Evolutionary conservation across 371 early-diverging fungal genomes (phyloP).

Genomic region (Thermomucor indicae-seudaticae): DNA sequence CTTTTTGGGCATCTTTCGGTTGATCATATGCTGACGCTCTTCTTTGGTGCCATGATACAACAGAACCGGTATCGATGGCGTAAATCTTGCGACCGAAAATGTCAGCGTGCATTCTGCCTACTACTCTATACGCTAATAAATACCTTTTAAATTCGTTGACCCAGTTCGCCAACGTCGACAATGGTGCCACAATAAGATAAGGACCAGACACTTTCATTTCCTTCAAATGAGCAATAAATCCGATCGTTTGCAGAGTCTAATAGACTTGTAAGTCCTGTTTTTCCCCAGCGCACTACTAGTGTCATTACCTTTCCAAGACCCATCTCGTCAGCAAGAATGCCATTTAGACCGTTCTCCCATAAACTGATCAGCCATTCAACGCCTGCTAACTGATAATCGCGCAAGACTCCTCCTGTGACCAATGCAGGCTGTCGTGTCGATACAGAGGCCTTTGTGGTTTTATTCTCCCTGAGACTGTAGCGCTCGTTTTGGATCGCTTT

Average conservation of each 20-base stretch:
- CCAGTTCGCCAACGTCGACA: conserved; percentile 98
- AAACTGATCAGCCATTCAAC: conserved; percentile 98
- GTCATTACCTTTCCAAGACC: conserved; percentile 82
- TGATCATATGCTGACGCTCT: conserved; percentile 74
- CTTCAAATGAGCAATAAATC: conserved; percentile 82
- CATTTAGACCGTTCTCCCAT: conserved; percentile 97
- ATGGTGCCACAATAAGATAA: conserved; percentile 93
- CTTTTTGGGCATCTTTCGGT: conserved; percentile 59
- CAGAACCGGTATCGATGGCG: conserved; percentile 85
- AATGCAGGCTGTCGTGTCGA: conserved; percentile 73
- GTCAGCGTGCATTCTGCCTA: neutral
- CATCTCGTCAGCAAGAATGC: conserved; percentile 99
- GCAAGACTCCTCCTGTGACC: conserved; percentile 81
- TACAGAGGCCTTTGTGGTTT: conserved; percentile 27
- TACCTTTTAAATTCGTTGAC: conserved; percentile 89
- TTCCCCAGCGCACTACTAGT: neutral
- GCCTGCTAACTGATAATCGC: conserved; percentile 96
- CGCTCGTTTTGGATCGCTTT: conserved; percentile 32
- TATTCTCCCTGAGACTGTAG: neutral
- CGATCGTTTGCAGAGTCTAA: conserved; percentile 97
- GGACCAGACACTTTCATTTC: conserved; percentile 90
- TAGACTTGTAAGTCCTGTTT: too few species aligned
- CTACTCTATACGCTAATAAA: neutral
- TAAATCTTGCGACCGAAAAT: conserved; percentile 48
- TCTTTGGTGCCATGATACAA: conserved; percentile 88